Percentiles rank a stretch among this genome's conserved stretches.
phyloP scores from a whole-genome alignment of 768 basidiomycete species.

The Amanita molliuscula region DNA sequence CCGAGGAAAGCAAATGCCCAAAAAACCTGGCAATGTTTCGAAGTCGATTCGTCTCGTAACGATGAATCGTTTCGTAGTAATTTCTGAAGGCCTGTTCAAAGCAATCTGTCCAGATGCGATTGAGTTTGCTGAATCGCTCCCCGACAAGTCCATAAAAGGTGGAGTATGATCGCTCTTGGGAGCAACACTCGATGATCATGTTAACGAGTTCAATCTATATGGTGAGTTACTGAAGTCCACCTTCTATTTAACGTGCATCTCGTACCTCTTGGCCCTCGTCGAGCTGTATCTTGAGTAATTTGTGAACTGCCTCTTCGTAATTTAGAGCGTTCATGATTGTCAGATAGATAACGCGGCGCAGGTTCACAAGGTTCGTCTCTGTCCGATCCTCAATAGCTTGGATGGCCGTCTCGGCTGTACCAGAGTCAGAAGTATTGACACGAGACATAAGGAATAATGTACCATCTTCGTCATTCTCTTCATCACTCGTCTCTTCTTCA shows the following conservation, averaged over 20 bases:
- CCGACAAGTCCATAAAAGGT: constrained; percentile 96
- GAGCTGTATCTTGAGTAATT: constrained; percentile 87
- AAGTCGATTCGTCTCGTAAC: constrained; percentile 96
- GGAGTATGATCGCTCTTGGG: constrained; percentile 96
- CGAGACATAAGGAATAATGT: constrained; percentile 1
- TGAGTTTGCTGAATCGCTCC: constrained; percentile 94
- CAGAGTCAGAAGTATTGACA: background rate
- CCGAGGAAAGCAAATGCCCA: constrained; percentile 80
- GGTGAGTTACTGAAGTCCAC: background rate
- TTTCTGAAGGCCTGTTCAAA: constrained; percentile 80
- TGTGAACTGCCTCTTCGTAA: constrained; percentile 98
- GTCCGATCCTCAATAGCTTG: constrained; percentile 92
- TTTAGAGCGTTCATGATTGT: constrained; percentile 99
- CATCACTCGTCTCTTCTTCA: constrained; percentile 56
- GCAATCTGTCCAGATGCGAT: constrained; percentile 86
- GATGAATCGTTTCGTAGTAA: constrained; percentile 95
- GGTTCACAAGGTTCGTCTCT: constrained; percentile 90
- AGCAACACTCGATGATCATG: constrained; percentile 99
- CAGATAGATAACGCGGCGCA: constrained; percentile 88
- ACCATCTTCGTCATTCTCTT: constrained; percentile 45
- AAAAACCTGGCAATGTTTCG: constrained; percentile 98
- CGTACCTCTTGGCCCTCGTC: constrained; percentile 89
- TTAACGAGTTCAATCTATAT: constrained; percentile 85
- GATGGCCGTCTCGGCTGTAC: constrained; percentile 59
- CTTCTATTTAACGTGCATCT: background rate